Base-by-base conservation (phyloP, 2,329 filamentous ascomycete species). In the Xylariaceae sp. region DNA sequence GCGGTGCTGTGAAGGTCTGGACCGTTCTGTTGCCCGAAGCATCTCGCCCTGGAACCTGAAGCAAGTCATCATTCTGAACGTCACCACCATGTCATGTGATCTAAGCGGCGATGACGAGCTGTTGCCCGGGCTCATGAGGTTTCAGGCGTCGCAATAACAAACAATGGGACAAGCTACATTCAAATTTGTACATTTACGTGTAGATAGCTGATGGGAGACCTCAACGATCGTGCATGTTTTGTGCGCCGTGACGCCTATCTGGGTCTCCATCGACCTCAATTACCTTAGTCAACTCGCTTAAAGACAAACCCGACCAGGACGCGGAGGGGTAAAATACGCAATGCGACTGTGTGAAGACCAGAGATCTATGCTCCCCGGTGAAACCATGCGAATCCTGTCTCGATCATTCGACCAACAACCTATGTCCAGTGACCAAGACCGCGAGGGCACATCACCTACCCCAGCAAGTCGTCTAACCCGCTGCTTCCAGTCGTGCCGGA, bases 171-270 rank as follows among this genome's bases (percentile, higher is more conserved):
- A n/a, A n/a, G n/a, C n/a, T 34, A n/a, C n/a, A n/a, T n/a, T n/a
- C n/a, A n/a, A n/a, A n/a, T n/a, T n/a, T n/a, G n/a, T n/a, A n/a
- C n/a, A n/a, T n/a, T n/a, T n/a, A n/a, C n/a, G n/a, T n/a, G n/a
- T n/a, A n/a, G n/a, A 26, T 26, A 11, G 6, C 22, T 26, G 22
- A 26, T 26, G 6, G 22, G 11, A 26, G 6, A 11, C 22, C 11
- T 26, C 22, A 26, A 26, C 6, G 22, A 26, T 26, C 44, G 42
- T 49, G 49, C 63, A 63, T 53, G 55, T 62, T 64, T 64, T 64
- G 50, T 64, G 56, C 64, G 62, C 66, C 67, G 48, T 45, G 59
- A 67, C 68, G 64, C 68, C 65, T 58, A 65, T 66, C 63, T 65
- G 65, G 30, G 13, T 32, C 30, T 32, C 13, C 30, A n/a, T 7